Percentiles rank a stretch among this genome's conserved stretches.
phyloP scores from a whole-genome alignment of 257 asterid species.

The Fraxinus cuspidata region DNA sequence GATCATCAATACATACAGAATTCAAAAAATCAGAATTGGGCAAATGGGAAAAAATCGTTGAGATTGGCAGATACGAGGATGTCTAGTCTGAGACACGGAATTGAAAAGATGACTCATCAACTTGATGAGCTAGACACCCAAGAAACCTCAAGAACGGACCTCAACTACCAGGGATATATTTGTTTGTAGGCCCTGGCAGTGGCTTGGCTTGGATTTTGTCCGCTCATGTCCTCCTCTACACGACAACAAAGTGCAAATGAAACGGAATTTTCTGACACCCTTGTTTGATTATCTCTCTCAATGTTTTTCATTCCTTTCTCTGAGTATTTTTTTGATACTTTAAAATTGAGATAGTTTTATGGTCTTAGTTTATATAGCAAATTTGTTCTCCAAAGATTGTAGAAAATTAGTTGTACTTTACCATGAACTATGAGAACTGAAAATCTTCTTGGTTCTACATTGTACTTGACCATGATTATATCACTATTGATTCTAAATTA shows the following conservation, averaged over 20 bases:
- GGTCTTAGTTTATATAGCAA: background rate
- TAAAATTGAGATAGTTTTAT: background rate
- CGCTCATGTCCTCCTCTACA: constrained; percentile 48
- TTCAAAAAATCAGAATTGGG: too few species aligned
- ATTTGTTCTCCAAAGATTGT: background rate
- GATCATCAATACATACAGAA: too few species aligned
- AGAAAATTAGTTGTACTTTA: background rate
- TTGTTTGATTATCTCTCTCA: constrained; percentile 45
- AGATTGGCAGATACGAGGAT: constrained; percentile 85
- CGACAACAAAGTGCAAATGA: constrained; percentile 64
- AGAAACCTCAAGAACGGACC: constrained; percentile 53
- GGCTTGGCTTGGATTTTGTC: constrained; percentile 90
- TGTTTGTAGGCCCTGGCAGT: constrained; percentile 96
- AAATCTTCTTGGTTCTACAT: background rate
- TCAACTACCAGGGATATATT: constrained; percentile 61
- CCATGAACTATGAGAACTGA: background rate
- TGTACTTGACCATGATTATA: too few species aligned
- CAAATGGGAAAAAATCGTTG: constrained; percentile 50
- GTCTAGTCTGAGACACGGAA: constrained; percentile 77
- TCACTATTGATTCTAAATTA: too few species aligned
- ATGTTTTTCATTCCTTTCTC: background rate
- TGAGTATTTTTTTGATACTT: constrained; percentile 21
- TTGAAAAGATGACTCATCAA: constrained; percentile 86
- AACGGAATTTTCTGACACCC: constrained; percentile 98
- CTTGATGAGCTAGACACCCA: constrained; percentile 73